These are phyloP conservation scores for Auricularia sp. DNA, from an alignment of 768 basidiomycete species.

Conservation along the genomic window DNA sequence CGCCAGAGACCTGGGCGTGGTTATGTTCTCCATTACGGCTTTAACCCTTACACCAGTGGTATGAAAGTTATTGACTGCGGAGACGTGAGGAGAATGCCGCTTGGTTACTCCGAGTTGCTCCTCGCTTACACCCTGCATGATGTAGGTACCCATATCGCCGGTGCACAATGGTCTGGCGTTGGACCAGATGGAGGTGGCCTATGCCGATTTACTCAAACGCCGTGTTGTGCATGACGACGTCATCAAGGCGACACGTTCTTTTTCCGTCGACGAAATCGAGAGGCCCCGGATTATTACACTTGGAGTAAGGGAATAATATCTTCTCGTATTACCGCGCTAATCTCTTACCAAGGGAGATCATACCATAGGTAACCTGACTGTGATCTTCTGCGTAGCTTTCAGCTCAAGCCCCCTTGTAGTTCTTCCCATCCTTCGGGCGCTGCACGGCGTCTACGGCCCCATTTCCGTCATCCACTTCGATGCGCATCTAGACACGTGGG, in stretches of 20 bases:
- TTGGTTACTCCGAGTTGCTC: conserved; percentile 26
- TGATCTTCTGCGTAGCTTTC: too few relatives aligned
- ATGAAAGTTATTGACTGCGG: conserved; percentile 73
- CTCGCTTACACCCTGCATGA: too few relatives aligned
- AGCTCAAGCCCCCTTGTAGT: conserved; percentile 23
- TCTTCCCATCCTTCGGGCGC: conserved; percentile 71
- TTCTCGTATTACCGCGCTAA: too few relatives aligned
- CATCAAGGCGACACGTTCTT: conserved; percentile 15
- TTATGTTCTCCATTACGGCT: conserved; percentile 44
- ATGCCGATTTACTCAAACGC: conserved; percentile 62
- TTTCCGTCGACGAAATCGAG: conserved; percentile 48
- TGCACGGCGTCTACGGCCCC: conserved; percentile 72
- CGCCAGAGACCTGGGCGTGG: conserved; percentile 45
- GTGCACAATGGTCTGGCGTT: conserved; percentile 79
- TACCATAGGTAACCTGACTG: conserved; percentile 37
- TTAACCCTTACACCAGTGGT: conserved; percentile 55
- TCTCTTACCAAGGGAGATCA: conserved; percentile 50
- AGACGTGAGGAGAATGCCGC: conserved; percentile 40
- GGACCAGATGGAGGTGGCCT: conserved; percentile 82
- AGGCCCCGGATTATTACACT: conserved; percentile 71
- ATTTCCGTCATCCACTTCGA: conserved; percentile 81
- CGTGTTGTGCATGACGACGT: conserved; percentile 26
- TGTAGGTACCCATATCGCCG: conserved; percentile 45
- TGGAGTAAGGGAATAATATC: conserved; percentile 26
- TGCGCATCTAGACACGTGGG: conserved; percentile 65